A percentile compares a stretch with the other conserved stretches of the same genome.
Evolutionary conservation across 2,329 filamentous ascomycete species (phyloP).

Genomic region (Arthrobotrys conoides): DNA sequence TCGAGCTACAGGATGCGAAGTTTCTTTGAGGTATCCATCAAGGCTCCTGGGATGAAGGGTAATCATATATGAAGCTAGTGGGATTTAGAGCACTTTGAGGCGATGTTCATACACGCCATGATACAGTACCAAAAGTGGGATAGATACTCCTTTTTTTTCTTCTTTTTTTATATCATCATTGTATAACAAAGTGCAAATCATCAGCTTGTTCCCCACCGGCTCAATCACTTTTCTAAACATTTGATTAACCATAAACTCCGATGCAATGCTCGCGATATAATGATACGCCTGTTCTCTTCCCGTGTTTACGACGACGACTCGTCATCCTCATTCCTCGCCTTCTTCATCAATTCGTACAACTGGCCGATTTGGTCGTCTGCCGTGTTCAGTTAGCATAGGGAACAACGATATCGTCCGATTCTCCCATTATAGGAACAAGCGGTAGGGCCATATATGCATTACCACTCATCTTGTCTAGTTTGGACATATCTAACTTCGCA

Average conservation of each 20-base stretch:
- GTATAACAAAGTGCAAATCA: slow-evolving; percentile 22
- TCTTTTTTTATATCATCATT: slow-evolving; percentile 7
- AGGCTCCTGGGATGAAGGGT: not conserved
- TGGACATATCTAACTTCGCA: slow-evolving; percentile 84
- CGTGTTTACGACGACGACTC: slow-evolving; percentile 22
- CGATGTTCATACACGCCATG: slow-evolving; percentile 10
- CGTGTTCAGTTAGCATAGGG: not conserved
- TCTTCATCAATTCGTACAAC: slow-evolving; percentile 87
- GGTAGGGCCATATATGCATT: slow-evolving; percentile 65
- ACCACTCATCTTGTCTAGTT: slow-evolving; percentile 96
- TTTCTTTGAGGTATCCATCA: slow-evolving; percentile 23
- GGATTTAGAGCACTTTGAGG: slow-evolving; percentile 8
- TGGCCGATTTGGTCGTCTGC: slow-evolving; percentile 93
- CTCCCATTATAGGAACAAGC: not conserved
- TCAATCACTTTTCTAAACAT: slow-evolving; percentile 4
- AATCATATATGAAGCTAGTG: slow-evolving; percentile 45
- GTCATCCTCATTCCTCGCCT: slow-evolving; percentile 41
- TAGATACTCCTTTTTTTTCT: slow-evolving; percentile 32
- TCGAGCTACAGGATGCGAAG: not conserved
- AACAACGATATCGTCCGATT: not conserved
- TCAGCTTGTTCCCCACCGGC: not conserved
- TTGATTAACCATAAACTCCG: slow-evolving; percentile 16
- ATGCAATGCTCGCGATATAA: slow-evolving; percentile 23
- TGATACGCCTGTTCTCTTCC: not conserved
- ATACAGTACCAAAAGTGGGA: slow-evolving; percentile 34